Evolutionary conservation across 2,329 filamentous ascomycete genomes (phyloP).

Genomic region (Penicillium paneum): DNA sequence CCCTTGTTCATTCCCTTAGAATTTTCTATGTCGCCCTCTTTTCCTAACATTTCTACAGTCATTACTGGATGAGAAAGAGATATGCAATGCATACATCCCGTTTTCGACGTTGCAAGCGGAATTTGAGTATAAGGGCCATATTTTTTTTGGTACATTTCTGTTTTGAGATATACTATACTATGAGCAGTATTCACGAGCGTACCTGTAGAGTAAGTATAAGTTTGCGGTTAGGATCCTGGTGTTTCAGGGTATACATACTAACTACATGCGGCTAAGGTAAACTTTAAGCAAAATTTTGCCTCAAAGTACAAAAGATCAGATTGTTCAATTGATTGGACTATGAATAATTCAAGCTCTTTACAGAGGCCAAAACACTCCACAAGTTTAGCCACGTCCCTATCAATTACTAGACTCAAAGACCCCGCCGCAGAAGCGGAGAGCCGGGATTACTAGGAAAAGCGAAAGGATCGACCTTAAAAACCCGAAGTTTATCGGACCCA

Average conservation of each 20-base stretch:
- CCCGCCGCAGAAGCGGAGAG: neutral
- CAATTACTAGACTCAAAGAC: neutral
- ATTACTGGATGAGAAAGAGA: neutral
- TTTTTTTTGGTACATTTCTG: neutral
- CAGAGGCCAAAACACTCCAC: neutral
- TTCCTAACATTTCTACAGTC: neutral
- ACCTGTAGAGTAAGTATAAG: neutral
- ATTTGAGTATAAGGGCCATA: neutral
- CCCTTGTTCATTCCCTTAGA: neutral
- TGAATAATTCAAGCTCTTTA: neutral
- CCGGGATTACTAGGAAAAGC: neutral
- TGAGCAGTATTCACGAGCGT: neutral
- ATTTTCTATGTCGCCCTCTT: neutral
- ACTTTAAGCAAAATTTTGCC: neutral
- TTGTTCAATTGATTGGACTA: neutral
- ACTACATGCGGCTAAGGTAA: neutral
- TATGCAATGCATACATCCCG: no score
- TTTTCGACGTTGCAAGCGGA: neutral
- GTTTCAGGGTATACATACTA: neutral
- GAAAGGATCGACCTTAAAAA: slow-evolving; percentile 2
- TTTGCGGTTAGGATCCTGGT: neutral
- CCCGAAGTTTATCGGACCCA: slow-evolving; percentile 16
- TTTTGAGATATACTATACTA: neutral
- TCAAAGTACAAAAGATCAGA: neutral
- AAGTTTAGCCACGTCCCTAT: neutral